A percentile compares a stretch with the other conserved stretches of the same genome.
phyloP scores from a whole-genome alignment of 768 basidiomycete species.

The Phaeolepiota aurea region DNA sequence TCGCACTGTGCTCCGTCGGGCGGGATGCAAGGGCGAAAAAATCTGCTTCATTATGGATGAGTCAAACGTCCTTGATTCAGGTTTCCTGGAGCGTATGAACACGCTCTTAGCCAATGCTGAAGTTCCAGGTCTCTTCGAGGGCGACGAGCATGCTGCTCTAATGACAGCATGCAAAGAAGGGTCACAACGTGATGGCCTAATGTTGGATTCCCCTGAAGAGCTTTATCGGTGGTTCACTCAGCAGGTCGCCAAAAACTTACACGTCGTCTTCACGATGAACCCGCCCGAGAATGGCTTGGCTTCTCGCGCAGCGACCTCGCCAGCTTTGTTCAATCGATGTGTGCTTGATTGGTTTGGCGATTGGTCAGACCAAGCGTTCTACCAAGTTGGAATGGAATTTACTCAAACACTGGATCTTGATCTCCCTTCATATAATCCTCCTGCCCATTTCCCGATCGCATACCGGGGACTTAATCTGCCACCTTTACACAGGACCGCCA shows the following conservation, averaged over 20 bases:
- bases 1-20: slow-evolving; percentile 85
- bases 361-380: slow-evolving; percentile 98
- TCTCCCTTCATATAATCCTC: slow-evolving; percentile 70
- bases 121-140: slow-evolving; percentile 99
- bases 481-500: slow-evolving; percentile 84
- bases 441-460: slow-evolving; percentile 79
- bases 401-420: slow-evolving; percentile 92
- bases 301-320: slow-evolving; percentile 93
- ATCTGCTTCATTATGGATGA: slow-evolving; percentile 99
- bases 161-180: slow-evolving; percentile 99
- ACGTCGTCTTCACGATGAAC: slow-evolving; percentile 99
- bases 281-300: slow-evolving; percentile 94
- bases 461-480: slow-evolving; percentile 80
- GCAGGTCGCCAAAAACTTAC: slow-evolving; percentile 95
- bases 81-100: slow-evolving; percentile 99
- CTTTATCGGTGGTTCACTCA: slow-evolving; percentile 98
- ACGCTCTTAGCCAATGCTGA: slow-evolving; percentile 99
- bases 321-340: slow-evolving; percentile 97
- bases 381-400: slow-evolving; percentile 96
- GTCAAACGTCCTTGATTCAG: slow-evolving; percentile 97
- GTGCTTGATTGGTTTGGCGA: slow-evolving; percentile 99
- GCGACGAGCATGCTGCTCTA: slow-evolving; percentile 95
- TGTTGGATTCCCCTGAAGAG: slow-evolving; percentile 97
- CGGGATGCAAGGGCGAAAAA: slow-evolving; percentile 98
- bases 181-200: slow-evolving; percentile 95